Evolutionary conservation across 805 yeast species (phyloP).

Genomic region (Metschnikowia gruessii): DNA sequence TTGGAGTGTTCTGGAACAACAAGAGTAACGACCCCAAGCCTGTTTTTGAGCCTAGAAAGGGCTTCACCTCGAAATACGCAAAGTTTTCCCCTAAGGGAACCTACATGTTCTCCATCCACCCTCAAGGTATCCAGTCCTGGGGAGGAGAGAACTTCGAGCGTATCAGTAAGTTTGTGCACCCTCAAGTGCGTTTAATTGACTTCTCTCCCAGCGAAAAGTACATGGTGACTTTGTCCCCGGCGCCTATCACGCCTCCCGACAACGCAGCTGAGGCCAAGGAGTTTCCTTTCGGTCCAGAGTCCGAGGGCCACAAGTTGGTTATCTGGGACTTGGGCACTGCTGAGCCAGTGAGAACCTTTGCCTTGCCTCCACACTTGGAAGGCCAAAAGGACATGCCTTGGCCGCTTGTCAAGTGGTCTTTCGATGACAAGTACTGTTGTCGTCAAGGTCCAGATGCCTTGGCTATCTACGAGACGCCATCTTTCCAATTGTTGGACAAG

Average conservation of each 20-base stretch:
- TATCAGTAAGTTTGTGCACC: slow-evolving; percentile 78
- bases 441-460: slow-evolving; percentile 91
- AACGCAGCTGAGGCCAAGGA: slow-evolving; percentile 59
- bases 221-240: slow-evolving; percentile 85
- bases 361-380: slow-evolving; percentile 73
- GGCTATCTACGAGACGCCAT: slow-evolving; percentile 79
- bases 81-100: slow-evolving; percentile 94
- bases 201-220: slow-evolving; percentile 91
- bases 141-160: slow-evolving; percentile 82
- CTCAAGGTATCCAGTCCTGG: slow-evolving; percentile 94
- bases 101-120: slow-evolving; percentile 80
- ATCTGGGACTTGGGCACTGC: slow-evolving; percentile 90
- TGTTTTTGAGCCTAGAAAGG: slow-evolving; percentile 72
- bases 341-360: slow-evolving; percentile 83
- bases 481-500: slow-evolving; percentile 80
- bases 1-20: slow-evolving; percentile 85
- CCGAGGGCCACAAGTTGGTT: slow-evolving; percentile 89
- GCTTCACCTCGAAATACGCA: slow-evolving; percentile 85
- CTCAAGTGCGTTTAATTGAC: slow-evolving; percentile 83
- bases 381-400: slow-evolving; percentile 73
- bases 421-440: slow-evolving; percentile 89
- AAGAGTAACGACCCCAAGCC: slow-evolving; percentile 70
- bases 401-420: slow-evolving; percentile 97
- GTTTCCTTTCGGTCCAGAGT: slow-evolving; percentile 82
- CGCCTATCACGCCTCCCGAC: slow-evolving; percentile 68